Base-by-base conservation (phyloP, 2,329 filamentous ascomycete species). In the Grosmannia huntii region DNA sequence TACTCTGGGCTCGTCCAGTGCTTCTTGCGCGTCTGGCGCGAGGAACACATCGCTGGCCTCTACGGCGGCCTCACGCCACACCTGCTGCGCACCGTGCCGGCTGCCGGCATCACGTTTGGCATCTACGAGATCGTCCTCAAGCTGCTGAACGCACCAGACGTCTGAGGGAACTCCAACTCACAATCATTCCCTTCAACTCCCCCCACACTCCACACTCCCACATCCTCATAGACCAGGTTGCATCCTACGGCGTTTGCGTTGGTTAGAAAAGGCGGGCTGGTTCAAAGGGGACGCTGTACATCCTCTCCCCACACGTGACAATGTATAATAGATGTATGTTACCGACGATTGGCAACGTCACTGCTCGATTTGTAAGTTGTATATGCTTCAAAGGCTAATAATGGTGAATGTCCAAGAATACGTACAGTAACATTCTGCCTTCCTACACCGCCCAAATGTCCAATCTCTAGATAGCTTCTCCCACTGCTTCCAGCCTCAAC, bases 91-190 rank as follows among this genome's bases (percentile, higher is more conserved):
- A 91, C 91, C 7, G 91, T 96, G 6, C 92, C 92, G 1, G 94
- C 88, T 65, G 90, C 92, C 9, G 90, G 89, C 64, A 95, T 97
- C 70, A 96, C 95, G 88, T 96, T 96, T 70, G 90, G 90, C 71
- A 94, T 94, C 76, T 96, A 83, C 66, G 80, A 83, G 67, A 61
- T 63, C 31, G 61, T 63, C 23, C 56, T 64, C 33, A 64, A 64
- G 56, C 50, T 64, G 11, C 60, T 64, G 16, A 64, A 64, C 28
- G 49, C 55, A 12, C 61, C 60, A 0, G 60, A 53, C 59, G 52
- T 28, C 36, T 46, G 31, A 49, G 5, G 6, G 23, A 1, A 11
- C n/a, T 4, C 21, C 16, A 54, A 6, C 23, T 3, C 10, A 12
- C n/a, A 25, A 23, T 25, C n/a, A 49, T 23, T n/a, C n/a, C n/a